These are phyloP conservation scores for Beauveria medogensis DNA, from an alignment of 2,329 filamentous ascomycete species.

Conservation along the genomic window DNA sequence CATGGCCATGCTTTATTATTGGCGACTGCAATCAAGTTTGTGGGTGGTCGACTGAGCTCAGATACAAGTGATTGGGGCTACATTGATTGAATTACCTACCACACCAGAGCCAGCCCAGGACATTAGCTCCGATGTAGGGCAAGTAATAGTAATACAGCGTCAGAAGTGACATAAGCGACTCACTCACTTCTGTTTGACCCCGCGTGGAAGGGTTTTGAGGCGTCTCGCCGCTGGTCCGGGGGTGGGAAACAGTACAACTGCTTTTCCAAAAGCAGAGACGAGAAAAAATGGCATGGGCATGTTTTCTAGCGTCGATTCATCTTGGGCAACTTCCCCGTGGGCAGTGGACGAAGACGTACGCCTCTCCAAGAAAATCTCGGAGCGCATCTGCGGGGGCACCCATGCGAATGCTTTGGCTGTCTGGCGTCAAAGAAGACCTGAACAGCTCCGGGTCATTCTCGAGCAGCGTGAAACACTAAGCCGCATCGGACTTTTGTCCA, in stretches of 20 bases:
- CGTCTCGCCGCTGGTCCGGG: not conserved
- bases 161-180: slow-evolving; percentile 9
- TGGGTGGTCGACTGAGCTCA: too few species aligned
- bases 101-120: not conserved
- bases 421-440: not conserved
- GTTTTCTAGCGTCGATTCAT: slow-evolving; percentile 1
- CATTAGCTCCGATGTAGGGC: slow-evolving; percentile 8
- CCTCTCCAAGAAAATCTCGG: slow-evolving; percentile 1
- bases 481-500: not conserved
- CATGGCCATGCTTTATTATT: too few species aligned
- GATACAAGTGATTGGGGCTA: too few species aligned
- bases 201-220: not conserved
- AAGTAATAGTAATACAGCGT: slow-evolving; percentile 2
- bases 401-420: not conserved
- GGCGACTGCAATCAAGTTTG: too few species aligned
- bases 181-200: not conserved
- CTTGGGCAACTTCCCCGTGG: not conserved
- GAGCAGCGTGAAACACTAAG: slow-evolving; percentile 5
- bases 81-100: too few species aligned
- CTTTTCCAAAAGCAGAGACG: not conserved
- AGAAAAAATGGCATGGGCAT: not conserved
- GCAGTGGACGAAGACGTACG: not conserved
- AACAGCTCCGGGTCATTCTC: slow-evolving; percentile 12
- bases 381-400: not conserved
- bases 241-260: not conserved